These are phyloP conservation scores for Proliferodiscus dingleyae DNA, from an alignment of 2,329 filamentous ascomycete species.

Conservation along the genomic window DNA sequence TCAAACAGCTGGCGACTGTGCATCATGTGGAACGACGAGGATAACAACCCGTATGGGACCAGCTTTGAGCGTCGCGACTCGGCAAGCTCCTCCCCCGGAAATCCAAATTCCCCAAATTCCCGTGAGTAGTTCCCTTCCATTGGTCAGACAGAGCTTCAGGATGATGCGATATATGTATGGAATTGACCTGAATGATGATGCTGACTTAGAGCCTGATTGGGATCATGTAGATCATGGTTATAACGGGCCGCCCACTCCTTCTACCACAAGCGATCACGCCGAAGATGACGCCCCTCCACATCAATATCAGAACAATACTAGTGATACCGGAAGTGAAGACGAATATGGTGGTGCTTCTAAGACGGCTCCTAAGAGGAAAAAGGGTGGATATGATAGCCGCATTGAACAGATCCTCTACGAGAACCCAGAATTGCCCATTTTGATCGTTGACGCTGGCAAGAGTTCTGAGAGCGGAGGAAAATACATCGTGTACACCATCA, in stretches of 20 bases:
- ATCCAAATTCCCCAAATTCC: constrained; percentile 55
- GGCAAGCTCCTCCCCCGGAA: constrained; percentile 61
- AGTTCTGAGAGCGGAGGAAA: constrained; percentile 85
- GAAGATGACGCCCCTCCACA: constrained; percentile 18
- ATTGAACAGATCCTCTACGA: constrained; percentile 98
- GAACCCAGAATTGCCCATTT: constrained; percentile 80
- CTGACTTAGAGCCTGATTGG: constrained; percentile 43
- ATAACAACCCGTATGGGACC: constrained; percentile 92
- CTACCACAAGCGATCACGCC: constrained; percentile 62
- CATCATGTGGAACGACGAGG: constrained; percentile 97
- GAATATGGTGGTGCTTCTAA: constrained; percentile 39
- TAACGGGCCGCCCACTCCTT: constrained; percentile 40
- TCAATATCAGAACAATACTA: constrained; percentile 31
- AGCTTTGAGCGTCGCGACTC: constrained; percentile 87
- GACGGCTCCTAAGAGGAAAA: constrained; percentile 58
- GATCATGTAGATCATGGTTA: constrained; percentile 49
- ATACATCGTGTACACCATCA: constrained; percentile 96
- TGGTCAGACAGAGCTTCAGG: constrained; percentile 8
- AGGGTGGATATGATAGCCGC: constrained; percentile 86
- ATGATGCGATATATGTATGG: constrained; percentile 34
- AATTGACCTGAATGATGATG: constrained; percentile 32
- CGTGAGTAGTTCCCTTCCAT: constrained; percentile 42
- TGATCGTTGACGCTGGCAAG: constrained; percentile 94
- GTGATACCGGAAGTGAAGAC: constrained; percentile 45
- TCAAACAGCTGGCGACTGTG: constrained; percentile 43